Evolutionary conservation across 2,329 filamentous ascomycete genomes (phyloP), one percentile per base, ranked within the genome.

Genomic region (Colletotrichum sp.): DNA sequence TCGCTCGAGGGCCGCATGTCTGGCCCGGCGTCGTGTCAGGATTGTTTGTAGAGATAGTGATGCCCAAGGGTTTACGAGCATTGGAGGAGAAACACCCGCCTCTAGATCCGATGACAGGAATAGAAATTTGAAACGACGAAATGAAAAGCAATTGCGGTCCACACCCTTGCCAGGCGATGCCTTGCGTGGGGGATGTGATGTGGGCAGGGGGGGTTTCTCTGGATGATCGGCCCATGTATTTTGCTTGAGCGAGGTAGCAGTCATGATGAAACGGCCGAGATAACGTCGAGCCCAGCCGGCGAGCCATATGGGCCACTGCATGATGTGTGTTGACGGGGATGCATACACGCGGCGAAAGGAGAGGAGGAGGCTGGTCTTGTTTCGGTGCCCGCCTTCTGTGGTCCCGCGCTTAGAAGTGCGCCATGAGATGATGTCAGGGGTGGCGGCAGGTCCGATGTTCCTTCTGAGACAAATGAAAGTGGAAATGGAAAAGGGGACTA

Each of bases 91-190:
- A 59, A 15, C 44, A 59, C 57, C 44, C 44, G 39, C 69, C 64
- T 76, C 57, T 72, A 44, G 57, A 59, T 16, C 63, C 30, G 32
- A 64, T 44, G 70, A 76, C 32, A 76, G 44, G 55, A 64, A 68
- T 32, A 73, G 28, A 68, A 64, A 39, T 18, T 57, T 64, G 64
- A 76, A 68, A 76, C 70, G 64, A 73, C 28, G 39, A 32, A 57
- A 68, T 49, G 55, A 64, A 24, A 55, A 55, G 18, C 18, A 34
- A 30, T 32, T 49, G 55, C 36, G 10, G n/a, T 24, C 21, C 44
- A 13, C 44, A 12, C 10, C 26, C 44, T 59, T 64, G 32, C 57
- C 16, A 34, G 57, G 44, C 59, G 39, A 32, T 59, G 57, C 57
- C 18, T 39, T 21, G 24, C n/a, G 10, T 72, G 24, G 16, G 26